Evolutionary conservation across 2,329 filamentous ascomycete genomes (phyloP).

Genomic region (Paraconiothyrium brasiliense): DNA sequence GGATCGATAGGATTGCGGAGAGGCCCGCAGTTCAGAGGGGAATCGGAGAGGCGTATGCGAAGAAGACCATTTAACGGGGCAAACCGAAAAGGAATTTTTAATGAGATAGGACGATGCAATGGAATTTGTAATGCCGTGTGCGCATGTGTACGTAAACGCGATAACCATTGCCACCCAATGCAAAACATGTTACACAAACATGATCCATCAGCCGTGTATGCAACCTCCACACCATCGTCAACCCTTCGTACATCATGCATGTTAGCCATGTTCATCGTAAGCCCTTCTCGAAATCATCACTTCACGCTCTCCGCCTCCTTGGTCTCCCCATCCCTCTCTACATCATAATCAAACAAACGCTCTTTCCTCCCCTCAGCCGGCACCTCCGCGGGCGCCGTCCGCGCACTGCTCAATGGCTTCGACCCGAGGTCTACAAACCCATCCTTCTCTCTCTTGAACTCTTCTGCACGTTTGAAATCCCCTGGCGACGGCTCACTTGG

Average conservation of each 20-base stretch:
- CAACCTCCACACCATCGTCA: neutral
- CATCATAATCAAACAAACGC: constrained; percentile 30
- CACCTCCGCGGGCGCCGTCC: constrained; percentile 22
- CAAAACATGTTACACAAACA: neutral
- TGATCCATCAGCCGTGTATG: neutral
- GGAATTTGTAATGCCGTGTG: too few relatives aligned
- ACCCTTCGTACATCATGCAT: neutral
- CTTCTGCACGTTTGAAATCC: constrained; percentile 40
- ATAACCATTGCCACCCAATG: neutral
- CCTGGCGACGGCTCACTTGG: constrained; percentile 30
- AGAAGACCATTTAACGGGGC: constrained; percentile 16
- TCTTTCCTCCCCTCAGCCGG: constrained; percentile 20
- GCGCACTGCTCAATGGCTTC: constrained; percentile 21
- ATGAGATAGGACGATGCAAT: too few relatives aligned
- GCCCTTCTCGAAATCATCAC: neutral
- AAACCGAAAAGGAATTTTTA: too few relatives aligned
- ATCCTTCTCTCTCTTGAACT: constrained; percentile 35
- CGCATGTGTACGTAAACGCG: neutral
- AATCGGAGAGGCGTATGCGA: constrained; percentile 41
- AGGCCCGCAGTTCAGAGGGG: constrained; percentile 60
- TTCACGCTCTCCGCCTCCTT: constrained; percentile 1
- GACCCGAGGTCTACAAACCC: constrained; percentile 10
- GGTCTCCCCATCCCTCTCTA: constrained; percentile 22
- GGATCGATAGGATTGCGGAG: constrained; percentile 63
- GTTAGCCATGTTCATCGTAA: neutral